A percentile compares a stretch with the other conserved stretches of the same genome.
These are phyloP conservation scores for Exophiala oligosperma DNA, from an alignment of 2,329 filamentous ascomycete species.

Conservation along the genomic window DNA sequence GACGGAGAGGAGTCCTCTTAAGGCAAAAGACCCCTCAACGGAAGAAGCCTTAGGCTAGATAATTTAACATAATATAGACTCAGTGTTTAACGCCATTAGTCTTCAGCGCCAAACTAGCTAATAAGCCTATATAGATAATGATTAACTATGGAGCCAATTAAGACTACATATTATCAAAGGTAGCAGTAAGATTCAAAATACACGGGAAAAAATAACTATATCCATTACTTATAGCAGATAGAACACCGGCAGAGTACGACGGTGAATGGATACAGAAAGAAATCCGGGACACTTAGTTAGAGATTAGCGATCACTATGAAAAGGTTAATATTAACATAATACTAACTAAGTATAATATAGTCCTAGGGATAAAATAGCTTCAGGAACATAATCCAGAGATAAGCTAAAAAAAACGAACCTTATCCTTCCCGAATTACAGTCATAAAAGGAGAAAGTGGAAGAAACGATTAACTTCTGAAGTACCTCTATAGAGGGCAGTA, in stretches of 20 bases:
- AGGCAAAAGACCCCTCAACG: too few relatives aligned
- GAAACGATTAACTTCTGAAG: background rate
- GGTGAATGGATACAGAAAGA: background rate
- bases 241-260: background rate
- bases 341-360: background rate
- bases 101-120: too few relatives aligned
- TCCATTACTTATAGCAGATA: background rate
- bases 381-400: too few relatives aligned
- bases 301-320: background rate
- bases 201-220: background rate
- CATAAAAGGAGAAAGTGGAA: background rate
- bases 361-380: background rate
- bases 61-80: too few relatives aligned
- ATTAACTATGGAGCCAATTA: background rate
- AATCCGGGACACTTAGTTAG: too few relatives aligned
- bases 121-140: background rate
- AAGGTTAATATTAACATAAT: background rate
- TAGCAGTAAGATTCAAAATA: background rate
- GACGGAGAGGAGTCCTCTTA: too few relatives aligned
- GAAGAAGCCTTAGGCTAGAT: too few relatives aligned
- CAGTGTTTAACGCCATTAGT: background rate
- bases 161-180: background rate
- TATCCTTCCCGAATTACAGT: too few relatives aligned
- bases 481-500: background rate
- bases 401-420: too few relatives aligned